These are phyloP conservation scores for Chenopodium album DNA, from an alignment of 148 eudicot species.

Conservation along the genomic window DNA sequence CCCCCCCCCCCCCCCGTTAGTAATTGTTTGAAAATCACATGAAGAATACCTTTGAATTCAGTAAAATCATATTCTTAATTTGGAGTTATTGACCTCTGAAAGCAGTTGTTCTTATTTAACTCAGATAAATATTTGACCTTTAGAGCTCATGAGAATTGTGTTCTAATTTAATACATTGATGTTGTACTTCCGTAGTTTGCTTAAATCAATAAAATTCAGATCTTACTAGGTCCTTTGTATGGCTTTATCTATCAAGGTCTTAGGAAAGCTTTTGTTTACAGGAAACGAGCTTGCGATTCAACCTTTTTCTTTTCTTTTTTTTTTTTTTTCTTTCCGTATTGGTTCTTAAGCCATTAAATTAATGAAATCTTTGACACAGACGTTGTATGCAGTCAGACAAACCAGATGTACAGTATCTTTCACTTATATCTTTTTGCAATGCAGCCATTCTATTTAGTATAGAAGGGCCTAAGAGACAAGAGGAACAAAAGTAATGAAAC, in stretches of 20 bases:
- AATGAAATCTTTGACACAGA: background rate
- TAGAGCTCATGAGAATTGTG: background rate
- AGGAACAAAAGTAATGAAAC: background rate
- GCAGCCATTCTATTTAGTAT: background rate
- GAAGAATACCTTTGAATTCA: background rate
- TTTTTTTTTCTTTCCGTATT: too few relatives aligned
- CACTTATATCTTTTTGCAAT: background rate
- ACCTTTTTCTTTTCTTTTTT: too few relatives aligned
- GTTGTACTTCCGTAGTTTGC: too few relatives aligned
- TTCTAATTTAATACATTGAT: background rate
- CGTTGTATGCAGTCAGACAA: too few relatives aligned
- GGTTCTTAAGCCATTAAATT: background rate
- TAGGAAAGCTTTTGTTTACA: background rate
- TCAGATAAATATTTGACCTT: too few relatives aligned
- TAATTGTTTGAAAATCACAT: background rate
- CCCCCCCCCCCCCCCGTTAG: too few relatives aligned
- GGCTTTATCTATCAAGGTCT: background rate
- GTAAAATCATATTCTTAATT: background rate
- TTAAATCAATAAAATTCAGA: background rate
- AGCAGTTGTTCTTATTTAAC: background rate
- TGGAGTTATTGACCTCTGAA: background rate
- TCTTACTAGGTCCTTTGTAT: background rate
- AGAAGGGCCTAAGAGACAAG: background rate
- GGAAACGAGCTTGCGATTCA: background rate
- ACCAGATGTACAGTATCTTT: background rate